phyloP scores from a whole-genome alignment of 306 rosid species.

The Casuarina equisetifolia region DNA sequence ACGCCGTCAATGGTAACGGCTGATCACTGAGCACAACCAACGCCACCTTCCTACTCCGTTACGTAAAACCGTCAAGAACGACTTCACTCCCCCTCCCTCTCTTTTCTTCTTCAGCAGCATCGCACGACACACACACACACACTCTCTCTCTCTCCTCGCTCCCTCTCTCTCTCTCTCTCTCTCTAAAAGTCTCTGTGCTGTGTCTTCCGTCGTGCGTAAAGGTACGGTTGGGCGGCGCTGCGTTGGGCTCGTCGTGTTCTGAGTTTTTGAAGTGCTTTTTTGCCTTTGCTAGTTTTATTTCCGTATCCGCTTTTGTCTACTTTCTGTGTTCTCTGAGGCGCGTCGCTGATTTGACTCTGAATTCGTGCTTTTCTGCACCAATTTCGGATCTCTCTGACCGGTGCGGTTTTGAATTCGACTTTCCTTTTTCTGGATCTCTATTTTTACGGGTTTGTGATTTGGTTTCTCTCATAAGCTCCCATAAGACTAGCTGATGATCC shows the following conservation, averaged over 20 bases:
- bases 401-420: not conserved
- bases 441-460: constrained; percentile 32
- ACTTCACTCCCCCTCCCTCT: not conserved
- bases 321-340: not conserved
- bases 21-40: not conserved
- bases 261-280: too few species aligned
- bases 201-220: not conserved
- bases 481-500: constrained; percentile 39
- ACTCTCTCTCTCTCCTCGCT: constrained; percentile 6
- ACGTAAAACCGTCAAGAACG: constrained; percentile 25
- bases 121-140: constrained; percentile 12
- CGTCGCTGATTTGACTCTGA: constrained; percentile 18
- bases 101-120: constrained; percentile 12
- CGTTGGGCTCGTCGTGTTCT: constrained; percentile 9
- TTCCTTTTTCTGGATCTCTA: constrained; percentile 18
- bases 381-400: constrained; percentile 39
- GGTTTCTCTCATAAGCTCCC: constrained; percentile 36
- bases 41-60: constrained; percentile 29
- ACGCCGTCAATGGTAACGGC: constrained; percentile 28
- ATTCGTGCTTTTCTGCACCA: constrained; percentile 21
- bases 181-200: constrained; percentile 10
- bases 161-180: constrained; percentile 23
- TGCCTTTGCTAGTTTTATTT: not conserved
- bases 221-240: constrained; percentile 24
- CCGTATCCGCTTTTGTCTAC: not conserved